Conservation (phyloP, 192 early-diverging fungal species). For the Diversispora epigaea region DNA sequence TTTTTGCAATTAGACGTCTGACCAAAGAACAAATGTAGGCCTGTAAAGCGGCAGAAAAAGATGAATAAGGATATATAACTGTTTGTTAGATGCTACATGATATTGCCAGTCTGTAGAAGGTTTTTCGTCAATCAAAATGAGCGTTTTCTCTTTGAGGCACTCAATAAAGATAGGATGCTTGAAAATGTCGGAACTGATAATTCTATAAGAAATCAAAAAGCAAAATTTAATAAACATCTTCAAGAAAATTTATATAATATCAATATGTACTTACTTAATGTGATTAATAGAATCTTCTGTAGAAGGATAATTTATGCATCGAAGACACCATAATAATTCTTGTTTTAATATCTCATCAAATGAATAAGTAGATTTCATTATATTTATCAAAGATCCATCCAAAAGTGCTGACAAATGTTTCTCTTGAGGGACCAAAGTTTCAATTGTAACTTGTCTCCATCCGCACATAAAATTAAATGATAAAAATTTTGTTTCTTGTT, state of each 20-base stretch:
- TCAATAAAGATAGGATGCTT: neutral
- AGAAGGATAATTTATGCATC: constrained; percentile 10
- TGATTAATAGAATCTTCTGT: constrained; percentile 7
- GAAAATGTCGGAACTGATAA: neutral
- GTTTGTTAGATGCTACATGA: constrained; percentile 16
- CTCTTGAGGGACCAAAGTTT: constrained; percentile 22
- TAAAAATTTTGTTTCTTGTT: neutral
- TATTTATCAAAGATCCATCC: neutral
- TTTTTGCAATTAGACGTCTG: constrained; percentile 13
- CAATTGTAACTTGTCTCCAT: constrained; percentile 27
- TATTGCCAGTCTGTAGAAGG: constrained; percentile 15
- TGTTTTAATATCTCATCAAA: constrained; percentile 19
- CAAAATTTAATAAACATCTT: neutral
- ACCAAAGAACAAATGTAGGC: constrained; percentile 7
- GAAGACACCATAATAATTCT: constrained; percentile 15
- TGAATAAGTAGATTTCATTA: constrained; percentile 10
- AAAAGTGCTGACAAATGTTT: constrained; percentile 11
- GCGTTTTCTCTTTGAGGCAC: neutral
- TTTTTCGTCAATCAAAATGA: constrained; percentile 8
- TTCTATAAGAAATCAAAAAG: neutral
- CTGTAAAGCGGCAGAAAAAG: constrained; percentile 15
- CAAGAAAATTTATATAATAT: neutral
- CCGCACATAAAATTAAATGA: constrained; percentile 4
- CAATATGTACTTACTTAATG: neutral
- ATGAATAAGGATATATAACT: neutral